Evolutionary conservation across 2,329 filamentous ascomycete species (phyloP), one percentile per base, ranked within the genome.

Genomic region (Cordyceps cicadae): DNA sequence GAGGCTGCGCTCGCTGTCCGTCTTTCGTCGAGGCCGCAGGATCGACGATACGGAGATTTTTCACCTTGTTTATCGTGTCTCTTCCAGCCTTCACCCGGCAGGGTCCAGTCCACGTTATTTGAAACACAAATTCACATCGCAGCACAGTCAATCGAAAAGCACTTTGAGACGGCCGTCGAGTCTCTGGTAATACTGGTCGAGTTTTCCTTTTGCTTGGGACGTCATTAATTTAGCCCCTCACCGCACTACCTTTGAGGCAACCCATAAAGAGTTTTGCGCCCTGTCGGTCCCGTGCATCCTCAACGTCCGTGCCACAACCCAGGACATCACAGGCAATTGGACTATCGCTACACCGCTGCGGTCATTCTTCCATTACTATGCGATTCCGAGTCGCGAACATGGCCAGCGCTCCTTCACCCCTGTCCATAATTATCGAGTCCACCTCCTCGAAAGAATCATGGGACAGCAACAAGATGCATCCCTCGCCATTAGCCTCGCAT

Each of bases 401-500:
- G 58, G 43, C 29, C 29, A 41, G 26, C 21, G 21, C 17, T 15
- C n/a, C 50, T 49, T 37, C 58, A 29, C 45, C 58, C 19, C 58
- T 60, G 41, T 50, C 58, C 58, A 49, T 48, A 50, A 60, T 54
- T n/a, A 37, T 54, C 21, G 58, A 60, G 32, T 60, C 58, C 14
- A 54, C 19, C 17, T 50, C 58, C 12, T 60, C 58, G 6, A 49
- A 46, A 15, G 53, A 5, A n/a, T 56, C 59, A 45, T 61, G 59
- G 59, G 59, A 52, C 41, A 52, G 53, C 53, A 26, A 41, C 19
- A 56, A 17, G 15, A 52, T 57, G 53, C 61, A 62, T 29, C 61
- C 61, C 4, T 62, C 57, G 21, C 61, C 61, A 2, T 52, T 62
- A 15, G 57, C 61, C 26, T 62, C 61, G 19, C 61, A 62, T 53